Evolutionary conservation across 345 rosid genomes (phyloP).

Genomic region (Mallotus nudiflorus): DNA sequence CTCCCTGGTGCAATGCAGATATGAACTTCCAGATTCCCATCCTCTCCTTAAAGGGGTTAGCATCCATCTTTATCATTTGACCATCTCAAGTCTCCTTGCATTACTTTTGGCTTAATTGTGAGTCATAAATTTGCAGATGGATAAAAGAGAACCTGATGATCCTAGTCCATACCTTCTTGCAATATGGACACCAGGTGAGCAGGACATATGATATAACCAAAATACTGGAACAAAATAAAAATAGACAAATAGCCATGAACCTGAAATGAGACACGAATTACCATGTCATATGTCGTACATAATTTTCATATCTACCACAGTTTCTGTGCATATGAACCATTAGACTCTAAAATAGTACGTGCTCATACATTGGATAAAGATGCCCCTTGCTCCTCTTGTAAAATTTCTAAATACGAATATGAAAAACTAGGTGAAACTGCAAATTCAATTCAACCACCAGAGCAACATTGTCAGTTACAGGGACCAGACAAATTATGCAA

Average conservation of each 20-base stretch:
- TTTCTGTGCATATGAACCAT: not conserved
- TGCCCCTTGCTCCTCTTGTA: not conserved
- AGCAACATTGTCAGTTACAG: conserved; percentile 53
- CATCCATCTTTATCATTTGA: conserved; percentile 2
- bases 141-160: conserved; percentile 75
- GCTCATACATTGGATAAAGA: not conserved
- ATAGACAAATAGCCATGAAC: not conserved
- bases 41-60: conserved; percentile 76
- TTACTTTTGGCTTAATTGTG: not conserved
- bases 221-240: not conserved
- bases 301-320: not conserved
- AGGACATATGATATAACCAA: not conserved
- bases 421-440: conserved; percentile 74
- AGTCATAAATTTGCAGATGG: conserved; percentile 53
- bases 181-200: conserved; percentile 95
- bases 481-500: conserved; percentile 49
- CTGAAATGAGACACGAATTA: not conserved
- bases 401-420: not conserved
- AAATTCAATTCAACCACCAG: conserved; percentile 63
- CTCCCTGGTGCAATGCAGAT: conserved; percentile 53
- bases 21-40: conserved; percentile 88
- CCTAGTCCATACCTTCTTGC: conserved; percentile 87
- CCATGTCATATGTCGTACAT: not conserved
- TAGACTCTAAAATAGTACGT: not conserved
- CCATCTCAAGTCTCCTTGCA: not conserved